Evolutionary conservation across 148 eudicot species (phyloP).

Genomic region (Silene conica): DNA sequence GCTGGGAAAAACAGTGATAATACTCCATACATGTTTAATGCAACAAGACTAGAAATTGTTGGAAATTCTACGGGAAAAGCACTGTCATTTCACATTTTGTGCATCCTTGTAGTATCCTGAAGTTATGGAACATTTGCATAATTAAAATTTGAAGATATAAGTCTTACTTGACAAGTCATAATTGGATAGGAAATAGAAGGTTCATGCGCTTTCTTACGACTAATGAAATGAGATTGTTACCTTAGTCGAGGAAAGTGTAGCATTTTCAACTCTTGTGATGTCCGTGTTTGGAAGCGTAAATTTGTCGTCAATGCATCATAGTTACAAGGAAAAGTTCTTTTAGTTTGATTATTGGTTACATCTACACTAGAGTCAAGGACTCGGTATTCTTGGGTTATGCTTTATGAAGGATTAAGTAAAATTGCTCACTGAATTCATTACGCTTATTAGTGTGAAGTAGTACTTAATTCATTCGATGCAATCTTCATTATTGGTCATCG

Average conservation of each 20-base stretch:
- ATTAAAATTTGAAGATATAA: not conserved
- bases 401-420: not conserved
- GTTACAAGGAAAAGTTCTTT: not conserved
- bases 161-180: not conserved
- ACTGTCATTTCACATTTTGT: not conserved
- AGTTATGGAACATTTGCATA: not conserved
- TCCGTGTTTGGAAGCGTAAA: not conserved
- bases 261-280: not conserved
- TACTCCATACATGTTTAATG: not conserved
- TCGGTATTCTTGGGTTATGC: not conserved
- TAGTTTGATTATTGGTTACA: not conserved
- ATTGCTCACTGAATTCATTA: not conserved
- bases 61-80: not conserved
- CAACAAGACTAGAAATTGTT: not conserved
- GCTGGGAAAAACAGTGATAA: not conserved
- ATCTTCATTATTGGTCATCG: not conserved
- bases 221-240: not conserved
- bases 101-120: not conserved
- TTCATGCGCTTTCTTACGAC: not conserved
- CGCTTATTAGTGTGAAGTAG: not conserved
- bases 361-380: not conserved
- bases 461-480: not conserved
- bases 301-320: not conserved
- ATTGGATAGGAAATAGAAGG: not conserved
- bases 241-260: not conserved